phyloP scores from a whole-genome alignment of 768 basidiomycete genomes.

The Boletellus ananas region DNA sequence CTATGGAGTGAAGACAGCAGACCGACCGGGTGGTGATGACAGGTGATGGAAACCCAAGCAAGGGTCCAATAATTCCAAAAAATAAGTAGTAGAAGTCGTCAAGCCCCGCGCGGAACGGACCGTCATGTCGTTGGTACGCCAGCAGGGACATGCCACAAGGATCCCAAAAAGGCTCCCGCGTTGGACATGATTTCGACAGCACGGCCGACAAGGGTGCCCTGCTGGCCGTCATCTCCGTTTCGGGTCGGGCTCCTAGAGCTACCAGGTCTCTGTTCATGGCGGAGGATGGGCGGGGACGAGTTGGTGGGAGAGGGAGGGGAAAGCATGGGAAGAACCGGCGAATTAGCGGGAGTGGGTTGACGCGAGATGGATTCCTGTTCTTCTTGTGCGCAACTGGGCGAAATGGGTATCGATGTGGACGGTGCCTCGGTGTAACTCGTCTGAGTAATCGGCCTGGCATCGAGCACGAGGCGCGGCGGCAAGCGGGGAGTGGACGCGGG shows the following conservation, averaged over 20 bases:
- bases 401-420: constrained; percentile 20
- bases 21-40: not conserved
- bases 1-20: constrained; percentile 2
- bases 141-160: constrained; percentile 43
- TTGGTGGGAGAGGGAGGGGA: constrained; percentile 19
- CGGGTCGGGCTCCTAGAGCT: constrained; percentile 25
- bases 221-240: constrained; percentile 27
- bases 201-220: constrained; percentile 49
- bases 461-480: constrained; percentile 27
- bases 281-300: not conserved
- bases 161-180: constrained; percentile 73
- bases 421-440: constrained; percentile 23
- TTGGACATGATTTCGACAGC: constrained; percentile 78
- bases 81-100: constrained; percentile 16
- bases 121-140: constrained; percentile 21
- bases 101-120: not conserved
- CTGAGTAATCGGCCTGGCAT: constrained; percentile 27
- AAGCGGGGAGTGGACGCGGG: constrained; percentile 13
- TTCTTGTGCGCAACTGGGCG: constrained; percentile 23
- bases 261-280: constrained; percentile 16
- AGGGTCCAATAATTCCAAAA: constrained; percentile 29
- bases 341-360: constrained; percentile 61
- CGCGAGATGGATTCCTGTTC: constrained; percentile 37
- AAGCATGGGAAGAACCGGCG: constrained; percentile 41
- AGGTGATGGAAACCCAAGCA: constrained; percentile 14